Conservation (phyloP, 257 asterid genomes). For the Voacanga thouarsii region DNA sequence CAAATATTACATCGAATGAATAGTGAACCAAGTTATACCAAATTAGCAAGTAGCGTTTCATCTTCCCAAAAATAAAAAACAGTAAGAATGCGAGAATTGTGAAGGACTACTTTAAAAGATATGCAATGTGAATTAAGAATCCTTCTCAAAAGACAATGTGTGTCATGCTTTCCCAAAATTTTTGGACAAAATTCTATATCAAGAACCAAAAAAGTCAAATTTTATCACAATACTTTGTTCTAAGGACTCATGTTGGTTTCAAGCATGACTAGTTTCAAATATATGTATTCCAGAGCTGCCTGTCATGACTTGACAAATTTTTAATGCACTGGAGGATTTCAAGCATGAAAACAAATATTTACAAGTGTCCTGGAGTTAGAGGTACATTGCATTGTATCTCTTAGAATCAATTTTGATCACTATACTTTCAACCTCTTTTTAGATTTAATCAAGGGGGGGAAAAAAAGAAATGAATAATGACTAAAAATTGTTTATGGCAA, state of each 20-base stretch:
- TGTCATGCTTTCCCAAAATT: background rate
- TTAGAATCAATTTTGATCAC: background rate
- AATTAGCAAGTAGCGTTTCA: background rate
- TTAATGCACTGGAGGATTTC: background rate
- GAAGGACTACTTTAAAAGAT: background rate
- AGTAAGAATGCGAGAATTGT: background rate
- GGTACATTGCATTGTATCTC: background rate
- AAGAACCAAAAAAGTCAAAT: background rate
- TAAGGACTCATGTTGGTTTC: background rate
- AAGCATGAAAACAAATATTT: background rate
- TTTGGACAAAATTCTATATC: background rate
- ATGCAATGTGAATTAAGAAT: background rate
- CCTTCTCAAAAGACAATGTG: background rate
- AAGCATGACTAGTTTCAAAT: background rate
- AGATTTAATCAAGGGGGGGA: background rate
- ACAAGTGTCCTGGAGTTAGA: background rate
- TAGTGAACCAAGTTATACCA: background rate
- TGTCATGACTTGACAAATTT: background rate
- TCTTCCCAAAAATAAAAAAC: background rate
- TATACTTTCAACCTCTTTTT: background rate
- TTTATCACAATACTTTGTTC: background rate
- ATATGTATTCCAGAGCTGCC: background rate
- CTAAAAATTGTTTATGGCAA: background rate
- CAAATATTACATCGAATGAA: background rate
- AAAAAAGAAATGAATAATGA: background rate